Evolutionary conservation across 345 rosid genomes (phyloP).

Genomic region (Litchi chinensis): DNA sequence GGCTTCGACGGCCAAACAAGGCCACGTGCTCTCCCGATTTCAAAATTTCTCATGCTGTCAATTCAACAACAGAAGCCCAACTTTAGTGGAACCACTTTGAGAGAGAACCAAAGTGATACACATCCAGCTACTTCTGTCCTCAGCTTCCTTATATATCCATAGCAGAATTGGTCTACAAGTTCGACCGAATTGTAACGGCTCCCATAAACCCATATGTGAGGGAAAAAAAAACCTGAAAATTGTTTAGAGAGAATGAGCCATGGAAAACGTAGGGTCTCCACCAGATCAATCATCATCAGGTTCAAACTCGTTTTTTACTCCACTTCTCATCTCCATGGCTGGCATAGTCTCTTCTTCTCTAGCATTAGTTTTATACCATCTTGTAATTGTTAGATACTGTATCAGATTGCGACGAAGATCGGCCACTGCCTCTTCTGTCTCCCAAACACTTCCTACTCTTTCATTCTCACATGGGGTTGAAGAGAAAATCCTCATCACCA

Average conservation of each 20-base stretch:
- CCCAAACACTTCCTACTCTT: not conserved
- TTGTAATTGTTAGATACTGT: slow-evolving; percentile 38
- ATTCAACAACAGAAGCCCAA: slow-evolving; percentile 15
- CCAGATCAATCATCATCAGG: not conserved
- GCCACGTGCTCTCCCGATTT: slow-evolving; percentile 13
- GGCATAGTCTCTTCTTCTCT: slow-evolving; percentile 28
- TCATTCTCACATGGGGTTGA: slow-evolving; percentile 32
- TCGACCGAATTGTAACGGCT: not conserved
- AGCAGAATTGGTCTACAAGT: not conserved
- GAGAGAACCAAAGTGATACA: not conserved
- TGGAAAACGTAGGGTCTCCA: slow-evolving; percentile 23
- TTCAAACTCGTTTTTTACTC: slow-evolving; percentile 31
- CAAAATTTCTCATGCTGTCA: not conserved
- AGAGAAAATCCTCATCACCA: slow-evolving; percentile 35
- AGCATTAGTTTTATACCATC: slow-evolving; percentile 38
- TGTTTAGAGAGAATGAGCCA: slow-evolving; percentile 9
- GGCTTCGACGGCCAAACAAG: slow-evolving; percentile 10
- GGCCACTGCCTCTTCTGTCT: not conserved
- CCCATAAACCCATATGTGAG: too few species aligned
- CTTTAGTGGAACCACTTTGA: slow-evolving; percentile 14
- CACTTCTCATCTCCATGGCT: slow-evolving; percentile 42
- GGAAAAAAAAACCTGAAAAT: not conserved
- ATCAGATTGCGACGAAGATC: not conserved
- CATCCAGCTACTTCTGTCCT: not conserved
- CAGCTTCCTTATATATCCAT: not conserved